These are phyloP conservation scores for Termitomyces heimii DNA, from an alignment of 768 basidiomycete species.

Conservation along the genomic window DNA sequence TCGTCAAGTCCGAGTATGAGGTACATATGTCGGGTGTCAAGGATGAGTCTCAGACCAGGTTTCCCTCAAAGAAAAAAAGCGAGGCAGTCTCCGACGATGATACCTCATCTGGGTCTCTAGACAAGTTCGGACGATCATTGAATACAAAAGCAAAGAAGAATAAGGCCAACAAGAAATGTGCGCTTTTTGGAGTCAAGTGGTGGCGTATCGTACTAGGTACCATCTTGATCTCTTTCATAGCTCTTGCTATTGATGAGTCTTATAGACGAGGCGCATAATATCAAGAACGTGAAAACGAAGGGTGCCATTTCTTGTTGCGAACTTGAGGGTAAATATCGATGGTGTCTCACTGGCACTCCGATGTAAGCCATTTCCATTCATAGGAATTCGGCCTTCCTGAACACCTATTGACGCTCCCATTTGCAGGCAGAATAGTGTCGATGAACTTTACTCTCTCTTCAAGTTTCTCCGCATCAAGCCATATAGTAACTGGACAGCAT, in stretches of 20 bases:
- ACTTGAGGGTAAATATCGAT: conserved; percentile 72
- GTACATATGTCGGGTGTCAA: conserved; percentile 43
- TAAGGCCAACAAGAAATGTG: conserved; percentile 47
- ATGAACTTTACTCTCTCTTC: conserved; percentile 85
- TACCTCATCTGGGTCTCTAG: conserved; percentile 29
- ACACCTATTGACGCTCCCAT: conserved; percentile 23
- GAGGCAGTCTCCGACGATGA: conserved; percentile 32
- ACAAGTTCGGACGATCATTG: conserved; percentile 40
- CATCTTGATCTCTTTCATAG: conserved; percentile 12
- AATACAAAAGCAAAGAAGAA: conserved; percentile 36
- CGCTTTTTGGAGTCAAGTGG: conserved; percentile 78
- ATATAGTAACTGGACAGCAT: conserved; percentile 71
- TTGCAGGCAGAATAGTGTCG: conserved; percentile 79
- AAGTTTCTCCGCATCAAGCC: conserved; percentile 85
- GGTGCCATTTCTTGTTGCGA: conserved; percentile 74
- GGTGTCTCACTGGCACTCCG: conserved; percentile 86
- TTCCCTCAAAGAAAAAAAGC: conserved; percentile 29
- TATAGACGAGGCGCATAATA: conserved; percentile 91
- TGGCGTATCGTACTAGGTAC: conserved; percentile 81
- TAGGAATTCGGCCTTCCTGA: conserved; percentile 5
- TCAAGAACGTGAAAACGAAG: conserved; percentile 83
- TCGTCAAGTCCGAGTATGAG: conserved; percentile 73
- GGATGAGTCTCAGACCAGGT: conserved; percentile 46
- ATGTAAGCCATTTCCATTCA: conserved; percentile 37
- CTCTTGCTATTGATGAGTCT: background rate